A percentile compares a stretch with the other conserved stretches of the same genome.
phyloP scores from a whole-genome alignment of 768 basidiomycete species.

The Suillus subalutaceus region DNA sequence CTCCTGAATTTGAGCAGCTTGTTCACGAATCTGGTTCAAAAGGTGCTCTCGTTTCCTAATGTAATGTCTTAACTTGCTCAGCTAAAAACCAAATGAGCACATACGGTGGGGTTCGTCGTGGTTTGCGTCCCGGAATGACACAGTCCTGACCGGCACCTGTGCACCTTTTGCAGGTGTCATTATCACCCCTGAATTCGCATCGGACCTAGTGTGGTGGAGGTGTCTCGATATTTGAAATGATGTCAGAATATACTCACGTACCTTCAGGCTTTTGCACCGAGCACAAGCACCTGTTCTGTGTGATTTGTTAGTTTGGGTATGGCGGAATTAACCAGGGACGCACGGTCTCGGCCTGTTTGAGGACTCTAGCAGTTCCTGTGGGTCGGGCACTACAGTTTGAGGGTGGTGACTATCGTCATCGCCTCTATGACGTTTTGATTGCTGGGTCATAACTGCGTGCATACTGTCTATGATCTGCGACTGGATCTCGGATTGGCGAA shows the following conservation, averaged over 20 bases:
- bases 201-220: constrained; percentile 53
- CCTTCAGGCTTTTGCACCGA: constrained; percentile 66
- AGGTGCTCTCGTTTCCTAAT: constrained; percentile 78
- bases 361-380: constrained; percentile 20
- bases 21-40: constrained; percentile 74
- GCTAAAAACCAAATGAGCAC: constrained; percentile 26
- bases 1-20: constrained; percentile 71
- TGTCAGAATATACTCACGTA: constrained; percentile 17
- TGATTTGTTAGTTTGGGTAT: constrained; percentile 9
- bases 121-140: constrained; percentile 82
- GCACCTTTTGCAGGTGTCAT: constrained; percentile 78
- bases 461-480: constrained; percentile 25
- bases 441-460: constrained; percentile 8
- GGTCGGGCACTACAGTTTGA: constrained; percentile 19
- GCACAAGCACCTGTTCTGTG: constrained; percentile 62
- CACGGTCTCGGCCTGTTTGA: constrained; percentile 27
- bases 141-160: constrained; percentile 72
- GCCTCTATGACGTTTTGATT: constrained; percentile 21
- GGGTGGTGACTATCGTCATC: constrained; percentile 22
- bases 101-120: constrained; percentile 78
- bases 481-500: constrained; percentile 33
- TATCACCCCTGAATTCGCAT: constrained; percentile 75
- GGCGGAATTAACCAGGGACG: constrained; percentile 9
- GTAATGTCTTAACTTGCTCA: constrained; percentile 1
- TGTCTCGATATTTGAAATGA: constrained; percentile 5